Percentiles rank a stretch among this genome's conserved stretches.
Conservation (phyloP, 164 flowering plant genomes). For the Warburgia ugandensis region DNA sequence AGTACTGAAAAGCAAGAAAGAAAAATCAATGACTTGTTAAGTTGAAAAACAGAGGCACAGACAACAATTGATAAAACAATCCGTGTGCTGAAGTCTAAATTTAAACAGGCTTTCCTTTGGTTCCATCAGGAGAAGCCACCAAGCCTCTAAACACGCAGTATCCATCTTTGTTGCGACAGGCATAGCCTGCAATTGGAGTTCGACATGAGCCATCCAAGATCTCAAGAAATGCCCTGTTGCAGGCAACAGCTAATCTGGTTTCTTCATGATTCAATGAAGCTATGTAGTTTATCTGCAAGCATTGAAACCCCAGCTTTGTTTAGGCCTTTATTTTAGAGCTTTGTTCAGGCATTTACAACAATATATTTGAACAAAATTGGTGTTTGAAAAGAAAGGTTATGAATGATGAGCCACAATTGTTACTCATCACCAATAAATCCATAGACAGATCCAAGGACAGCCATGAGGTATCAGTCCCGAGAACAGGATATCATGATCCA, state of each 20-base stretch:
- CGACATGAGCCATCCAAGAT: slow-evolving; percentile 94
- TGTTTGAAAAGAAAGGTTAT: background rate
- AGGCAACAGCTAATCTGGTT: slow-evolving; percentile 83
- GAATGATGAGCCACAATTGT: background rate
- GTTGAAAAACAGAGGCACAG: too few relatives aligned
- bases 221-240: slow-evolving; percentile 88
- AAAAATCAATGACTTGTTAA: background rate
- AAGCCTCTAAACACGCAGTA: slow-evolving; percentile 75
- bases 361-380: too few relatives aligned
- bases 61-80: too few relatives aligned
- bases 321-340: background rate
- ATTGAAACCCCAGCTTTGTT: background rate
- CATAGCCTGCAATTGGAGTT: slow-evolving; percentile 99
- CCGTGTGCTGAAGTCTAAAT: too few relatives aligned
- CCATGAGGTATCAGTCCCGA: too few relatives aligned
- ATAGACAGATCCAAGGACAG: too few relatives aligned
- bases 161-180: slow-evolving; percentile 58
- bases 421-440: background rate
- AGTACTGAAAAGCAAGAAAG: slow-evolving; percentile 46
- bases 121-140: slow-evolving; percentile 98
- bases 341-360: background rate
- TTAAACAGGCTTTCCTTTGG: slow-evolving; percentile 46
- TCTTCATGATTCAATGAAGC: slow-evolving; percentile 89
- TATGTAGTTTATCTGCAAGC: slow-evolving; percentile 57
- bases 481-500: too few relatives aligned